Evolutionary conservation across 2,329 filamentous ascomycete genomes (phyloP).

Genomic region (Aspergillus flavus): DNA sequence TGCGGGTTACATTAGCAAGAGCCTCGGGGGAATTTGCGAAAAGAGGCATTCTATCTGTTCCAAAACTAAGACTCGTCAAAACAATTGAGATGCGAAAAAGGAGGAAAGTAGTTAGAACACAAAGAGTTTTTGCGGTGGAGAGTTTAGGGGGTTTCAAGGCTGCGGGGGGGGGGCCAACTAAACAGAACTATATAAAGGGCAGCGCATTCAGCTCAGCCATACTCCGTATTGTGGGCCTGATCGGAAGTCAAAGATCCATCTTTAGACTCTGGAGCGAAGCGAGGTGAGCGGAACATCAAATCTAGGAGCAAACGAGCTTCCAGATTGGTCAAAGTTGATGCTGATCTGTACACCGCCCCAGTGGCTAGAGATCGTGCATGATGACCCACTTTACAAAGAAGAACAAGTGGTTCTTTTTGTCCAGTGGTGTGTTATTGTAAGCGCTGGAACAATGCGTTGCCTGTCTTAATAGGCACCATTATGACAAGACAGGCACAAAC

Average conservation of each 20-base stretch:
- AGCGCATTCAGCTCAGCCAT: neutral
- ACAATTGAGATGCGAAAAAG: neutral
- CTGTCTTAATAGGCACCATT: constrained; percentile 1
- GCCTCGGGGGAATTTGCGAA: constrained; percentile 78
- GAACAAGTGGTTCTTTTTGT: constrained; percentile 6
- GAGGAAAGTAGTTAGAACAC: neutral
- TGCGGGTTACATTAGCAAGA: constrained; percentile 64
- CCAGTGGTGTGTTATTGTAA: neutral
- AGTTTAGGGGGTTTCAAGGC: neutral
- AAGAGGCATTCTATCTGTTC: constrained; percentile 58
- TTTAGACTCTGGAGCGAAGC: neutral
- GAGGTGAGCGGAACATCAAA: constrained; percentile 2
- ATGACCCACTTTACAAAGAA: constrained; percentile 14
- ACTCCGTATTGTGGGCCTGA: neutral
- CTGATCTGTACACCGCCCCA: constrained; percentile 26
- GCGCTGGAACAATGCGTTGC: constrained; percentile 1
- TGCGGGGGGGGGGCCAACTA: constrained; percentile 2
- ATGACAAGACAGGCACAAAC: neutral
- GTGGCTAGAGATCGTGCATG: constrained; percentile 21
- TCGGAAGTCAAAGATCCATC: constrained; percentile 3
- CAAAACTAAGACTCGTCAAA: neutral
- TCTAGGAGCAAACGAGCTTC: neutral
- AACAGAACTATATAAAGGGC: constrained; percentile 7
- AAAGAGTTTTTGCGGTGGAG: neutral
- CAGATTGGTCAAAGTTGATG: constrained; percentile 7